Evolutionary conservation across 129 eudicot genomes (phyloP).

Genomic region (Pulicaria dysenterica): DNA sequence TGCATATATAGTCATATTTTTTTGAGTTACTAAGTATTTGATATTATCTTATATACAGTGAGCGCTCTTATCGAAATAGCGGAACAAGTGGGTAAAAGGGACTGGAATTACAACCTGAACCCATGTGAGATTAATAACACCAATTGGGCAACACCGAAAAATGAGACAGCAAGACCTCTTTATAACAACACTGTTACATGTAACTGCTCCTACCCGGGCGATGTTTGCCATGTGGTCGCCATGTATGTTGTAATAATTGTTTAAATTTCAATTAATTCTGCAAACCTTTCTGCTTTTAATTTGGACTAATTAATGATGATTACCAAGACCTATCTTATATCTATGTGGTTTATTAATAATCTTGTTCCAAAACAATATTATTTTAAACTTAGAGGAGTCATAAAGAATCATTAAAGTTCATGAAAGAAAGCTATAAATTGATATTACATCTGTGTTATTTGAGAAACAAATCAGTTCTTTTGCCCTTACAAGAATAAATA

Average conservation of each 20-base stretch:
- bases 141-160: slow-evolving; percentile 38
- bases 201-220: slow-evolving; percentile 34
- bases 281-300: not conserved
- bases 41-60: slow-evolving; percentile 32
- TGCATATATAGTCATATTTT: not conserved
- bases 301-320: not conserved
- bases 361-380: too few relatives aligned
- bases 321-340: not conserved
- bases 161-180: not conserved
- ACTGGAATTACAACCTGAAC: slow-evolving; percentile 51
- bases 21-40: not conserved
- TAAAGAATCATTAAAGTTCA: too few relatives aligned
- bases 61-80: slow-evolving; percentile 48
- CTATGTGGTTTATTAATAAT: too few relatives aligned
- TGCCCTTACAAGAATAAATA: too few relatives aligned
- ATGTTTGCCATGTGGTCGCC: slow-evolving; percentile 37
- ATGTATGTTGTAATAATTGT: slow-evolving; percentile 36
- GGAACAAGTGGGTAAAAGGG: slow-evolving; percentile 43
- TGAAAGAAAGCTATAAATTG: too few relatives aligned
- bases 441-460: too few relatives aligned
- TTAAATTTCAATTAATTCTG: not conserved
- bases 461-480: too few relatives aligned
- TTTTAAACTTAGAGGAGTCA: too few relatives aligned
- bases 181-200: slow-evolving; percentile 44
- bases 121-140: slow-evolving; percentile 46